These are phyloP conservation scores for Auricularia sp. DNA, from an alignment of 768 basidiomycete genomes.

Conservation along the genomic window DNA sequence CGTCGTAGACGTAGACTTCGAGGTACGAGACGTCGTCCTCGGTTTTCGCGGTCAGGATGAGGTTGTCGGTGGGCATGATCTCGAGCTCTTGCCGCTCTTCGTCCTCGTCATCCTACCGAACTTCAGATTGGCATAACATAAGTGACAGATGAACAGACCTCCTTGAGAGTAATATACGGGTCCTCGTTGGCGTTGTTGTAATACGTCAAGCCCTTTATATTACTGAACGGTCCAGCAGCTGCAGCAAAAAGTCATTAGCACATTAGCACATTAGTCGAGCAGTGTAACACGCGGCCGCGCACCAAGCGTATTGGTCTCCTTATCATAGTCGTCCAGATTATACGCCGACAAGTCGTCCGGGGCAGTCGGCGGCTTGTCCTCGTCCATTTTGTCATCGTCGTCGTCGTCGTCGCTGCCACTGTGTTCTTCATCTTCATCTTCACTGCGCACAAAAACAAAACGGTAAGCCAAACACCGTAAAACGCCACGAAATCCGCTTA, in stretches of 20 bases:
- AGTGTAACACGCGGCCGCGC: neutral
- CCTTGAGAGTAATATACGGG: conserved; percentile 93
- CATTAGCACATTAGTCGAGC: neutral
- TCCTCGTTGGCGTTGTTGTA: conserved; percentile 89
- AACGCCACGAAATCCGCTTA: no score
- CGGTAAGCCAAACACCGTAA: conserved; percentile 7
- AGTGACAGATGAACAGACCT: conserved; percentile 38
- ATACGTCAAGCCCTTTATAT: conserved; percentile 89
- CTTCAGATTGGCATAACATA: conserved; percentile 1
- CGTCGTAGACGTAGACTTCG: conserved; percentile 94
- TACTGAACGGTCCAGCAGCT: conserved; percentile 80
- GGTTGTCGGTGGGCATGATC: conserved; percentile 81
- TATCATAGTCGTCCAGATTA: conserved; percentile 85
- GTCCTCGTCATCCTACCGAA: conserved; percentile 53
- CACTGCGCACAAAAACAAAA: conserved; percentile 16
- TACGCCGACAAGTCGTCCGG: conserved; percentile 55
- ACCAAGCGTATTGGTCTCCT: conserved; percentile 46
- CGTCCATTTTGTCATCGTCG: conserved; percentile 55
- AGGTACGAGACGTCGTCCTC: conserved; percentile 94
- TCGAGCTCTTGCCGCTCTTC: conserved; percentile 86
- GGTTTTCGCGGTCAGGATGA: conserved; percentile 87
- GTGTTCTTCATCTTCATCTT: conserved; percentile 18
- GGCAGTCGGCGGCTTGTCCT: conserved; percentile 28
- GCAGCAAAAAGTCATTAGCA: conserved; percentile 9
- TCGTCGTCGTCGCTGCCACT: conserved; percentile 5